Evolutionary conservation across 176 grass and related monocot species (phyloP).

Genomic region (Calamus simplicifolius): DNA sequence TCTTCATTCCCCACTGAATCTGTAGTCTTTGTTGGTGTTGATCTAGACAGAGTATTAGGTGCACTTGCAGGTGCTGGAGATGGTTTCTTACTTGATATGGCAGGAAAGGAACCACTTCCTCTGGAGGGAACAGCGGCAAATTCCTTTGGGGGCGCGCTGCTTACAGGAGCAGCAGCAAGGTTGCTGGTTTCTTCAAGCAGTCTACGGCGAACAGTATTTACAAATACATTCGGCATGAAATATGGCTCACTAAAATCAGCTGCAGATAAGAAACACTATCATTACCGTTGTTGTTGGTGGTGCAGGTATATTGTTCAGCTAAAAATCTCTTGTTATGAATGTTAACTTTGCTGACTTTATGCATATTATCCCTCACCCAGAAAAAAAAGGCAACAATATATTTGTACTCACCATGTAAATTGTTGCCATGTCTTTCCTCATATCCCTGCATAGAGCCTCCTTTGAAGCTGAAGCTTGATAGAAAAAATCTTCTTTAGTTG

Average conservation of each 20-base stretch:
- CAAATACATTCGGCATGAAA: conserved; percentile 9
- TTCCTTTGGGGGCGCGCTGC: conserved; percentile 23
- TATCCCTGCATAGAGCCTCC: conserved; percentile 13
- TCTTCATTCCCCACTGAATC: conserved; percentile 1
- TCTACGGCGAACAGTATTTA: conserved; percentile 46
- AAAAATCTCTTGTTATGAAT: no score
- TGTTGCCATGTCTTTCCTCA: conserved; percentile 23
- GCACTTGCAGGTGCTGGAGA: conserved; percentile 29
- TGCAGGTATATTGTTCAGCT: no score
- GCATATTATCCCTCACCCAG: neutral
- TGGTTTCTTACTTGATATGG: conserved; percentile 13
- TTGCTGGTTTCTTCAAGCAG: conserved; percentile 55
- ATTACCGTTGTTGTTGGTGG: neutral
- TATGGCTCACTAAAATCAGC: neutral
- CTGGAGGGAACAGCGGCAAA: conserved; percentile 44
- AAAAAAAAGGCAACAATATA: neutral
- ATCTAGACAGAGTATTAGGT: neutral
- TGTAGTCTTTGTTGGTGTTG: neutral
- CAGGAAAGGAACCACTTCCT: conserved; percentile 57
- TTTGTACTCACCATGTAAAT: conserved; percentile 56
- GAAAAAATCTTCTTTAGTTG: conserved; percentile 7
- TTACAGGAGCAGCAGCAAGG: conserved; percentile 51
- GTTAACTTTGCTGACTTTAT: neutral
- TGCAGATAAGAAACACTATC: neutral
- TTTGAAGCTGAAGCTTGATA: conserved; percentile 19